Evolutionary conservation across 192 early-diverging fungal genomes (phyloP), one percentile per base, ranked within the genome.

Genomic region (Podila verticillata): DNA sequence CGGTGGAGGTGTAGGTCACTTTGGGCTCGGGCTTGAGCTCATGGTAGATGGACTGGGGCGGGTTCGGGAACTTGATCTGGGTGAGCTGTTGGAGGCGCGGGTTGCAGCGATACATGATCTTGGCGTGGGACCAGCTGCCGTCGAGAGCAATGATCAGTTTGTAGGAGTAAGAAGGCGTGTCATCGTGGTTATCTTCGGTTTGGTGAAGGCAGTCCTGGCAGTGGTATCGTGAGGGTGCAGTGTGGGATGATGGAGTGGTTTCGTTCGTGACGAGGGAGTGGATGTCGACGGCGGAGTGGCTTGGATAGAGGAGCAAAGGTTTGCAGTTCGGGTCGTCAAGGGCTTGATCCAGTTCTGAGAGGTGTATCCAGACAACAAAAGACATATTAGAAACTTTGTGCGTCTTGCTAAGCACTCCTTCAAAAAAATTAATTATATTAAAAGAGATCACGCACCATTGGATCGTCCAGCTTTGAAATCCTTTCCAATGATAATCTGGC

Each of bases 81-180:
- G 66, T 36, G 36, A 82, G 30, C 28, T 82, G 73, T 39, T 82
- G 81, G 10, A 82, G 49, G 8, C 81, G 81, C 7, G 81, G 69
- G 60, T 82, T 82, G 56, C 65, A 82, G 4, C 81, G 68, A 44
- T 82, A 75, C 73, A 82, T 74, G 30, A 82, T 66, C 32, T 82
- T 82, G 54, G 81, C 81, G 12, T 82, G 81, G 2, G 81, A 82
- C 81, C 81, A 82, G 30, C 69, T 75, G 2, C 81, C 81, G 44
- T 82, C 81, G 26, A 82, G 32, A 4, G 81, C 81, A 51, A 82
- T 75, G 51, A 82, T 56, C 22, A 75, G 68, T 48, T 65, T 75
- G 24, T 82, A 75, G 20, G 73, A 65, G 48, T 72, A 80, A 28
- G 63, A 20, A 9, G 29, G n/a, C 2, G 39, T 59, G 17, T 17